phyloP scores from a whole-genome alignment of 768 basidiomycete species.

The Tylopilus balloui region DNA sequence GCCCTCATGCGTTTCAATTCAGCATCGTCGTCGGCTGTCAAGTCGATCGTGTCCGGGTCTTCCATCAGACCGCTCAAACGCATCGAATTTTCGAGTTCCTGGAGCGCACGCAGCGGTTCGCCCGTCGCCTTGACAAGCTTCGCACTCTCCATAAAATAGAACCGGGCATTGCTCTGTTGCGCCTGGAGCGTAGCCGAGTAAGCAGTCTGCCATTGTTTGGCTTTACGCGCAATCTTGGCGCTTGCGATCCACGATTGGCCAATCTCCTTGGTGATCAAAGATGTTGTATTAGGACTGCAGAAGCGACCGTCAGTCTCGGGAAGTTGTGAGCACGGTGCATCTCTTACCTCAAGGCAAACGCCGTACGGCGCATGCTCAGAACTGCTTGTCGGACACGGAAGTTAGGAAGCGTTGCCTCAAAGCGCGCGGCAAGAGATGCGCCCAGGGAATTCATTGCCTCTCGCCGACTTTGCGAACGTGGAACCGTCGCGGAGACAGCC shows the following conservation, averaged over 20 bases:
- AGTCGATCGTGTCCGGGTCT: constrained; percentile 46
- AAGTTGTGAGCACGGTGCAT: background rate
- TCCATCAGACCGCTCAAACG: constrained; percentile 46
- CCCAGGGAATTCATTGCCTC: constrained; percentile 38
- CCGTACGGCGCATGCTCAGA: constrained; percentile 84
- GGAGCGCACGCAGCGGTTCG: constrained; percentile 79
- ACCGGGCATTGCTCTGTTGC: constrained; percentile 61
- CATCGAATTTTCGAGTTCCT: constrained; percentile 79
- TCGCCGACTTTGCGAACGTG: constrained; percentile 36
- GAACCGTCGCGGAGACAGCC: constrained; percentile 37
- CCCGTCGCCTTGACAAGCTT: constrained; percentile 78
- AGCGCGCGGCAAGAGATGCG: constrained; percentile 52
- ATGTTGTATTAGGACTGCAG: constrained; percentile 24
- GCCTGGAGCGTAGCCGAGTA: constrained; percentile 95
- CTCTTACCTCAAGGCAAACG: constrained; percentile 67
- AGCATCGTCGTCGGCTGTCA: constrained; percentile 48
- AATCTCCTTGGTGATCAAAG: constrained; percentile 52
- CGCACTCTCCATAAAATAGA: constrained; percentile 85
- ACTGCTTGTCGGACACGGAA: constrained; percentile 87
- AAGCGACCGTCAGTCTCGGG: constrained; percentile 9
- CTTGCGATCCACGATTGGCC: constrained; percentile 87
- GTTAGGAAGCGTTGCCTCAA: constrained; percentile 77
- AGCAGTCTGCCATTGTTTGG: constrained; percentile 92
- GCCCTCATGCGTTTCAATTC: constrained; percentile 55
- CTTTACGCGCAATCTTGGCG: constrained; percentile 95